Base-by-base conservation (phyloP, 352 stramenopile species). In the Pythium sukuiense region DNA sequence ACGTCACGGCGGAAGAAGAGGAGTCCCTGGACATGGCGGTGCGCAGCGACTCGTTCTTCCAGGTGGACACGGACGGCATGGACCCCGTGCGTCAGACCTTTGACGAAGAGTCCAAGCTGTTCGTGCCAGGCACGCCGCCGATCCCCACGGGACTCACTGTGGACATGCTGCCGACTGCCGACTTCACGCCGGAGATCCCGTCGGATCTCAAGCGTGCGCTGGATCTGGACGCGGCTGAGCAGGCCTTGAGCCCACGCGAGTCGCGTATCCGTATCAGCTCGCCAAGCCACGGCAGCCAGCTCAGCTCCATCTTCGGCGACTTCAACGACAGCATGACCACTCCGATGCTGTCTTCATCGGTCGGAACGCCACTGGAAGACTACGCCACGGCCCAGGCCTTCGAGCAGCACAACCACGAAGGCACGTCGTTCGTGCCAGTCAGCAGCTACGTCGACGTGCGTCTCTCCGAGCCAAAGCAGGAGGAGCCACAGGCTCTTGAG, bases 61-160 rank as follows among this genome's bases (percentile, higher is more conserved):
- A 78, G 39, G 69, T 83, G 2, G 79, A 88, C 71, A 88, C 79
- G 56, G 69, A 88, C 32, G 70, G 43, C 9, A 71, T 48, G 27
- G 79, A 88, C 59, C 76, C 77, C 2, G 67, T 77, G 43, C 66
- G 77, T 18, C 69, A 79, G 54, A 83, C 79, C 32, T 66, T 84
- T 16, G 77, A 85, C 27, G 75, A 83, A 18, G 54, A 70, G 20
- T 72, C 52, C 64, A 56, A 67, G 55, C 69, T 73, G 56, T 75
- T 85, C 11, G 65, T 80, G 37, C 71, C 75, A 0, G 75, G 57
- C 29, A 87, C 79, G 6, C 79, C 79, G 33, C 79, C 79, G 18
- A 87, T 87, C 30, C 79, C 79, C 0, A 65, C 73, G 29, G 79
- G 77, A 43, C 50, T 85, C 3, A 82, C 71, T 12, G 71, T 85